Base-by-base conservation (phyloP, 805 yeast species). In the Candida berthetii region DNA sequence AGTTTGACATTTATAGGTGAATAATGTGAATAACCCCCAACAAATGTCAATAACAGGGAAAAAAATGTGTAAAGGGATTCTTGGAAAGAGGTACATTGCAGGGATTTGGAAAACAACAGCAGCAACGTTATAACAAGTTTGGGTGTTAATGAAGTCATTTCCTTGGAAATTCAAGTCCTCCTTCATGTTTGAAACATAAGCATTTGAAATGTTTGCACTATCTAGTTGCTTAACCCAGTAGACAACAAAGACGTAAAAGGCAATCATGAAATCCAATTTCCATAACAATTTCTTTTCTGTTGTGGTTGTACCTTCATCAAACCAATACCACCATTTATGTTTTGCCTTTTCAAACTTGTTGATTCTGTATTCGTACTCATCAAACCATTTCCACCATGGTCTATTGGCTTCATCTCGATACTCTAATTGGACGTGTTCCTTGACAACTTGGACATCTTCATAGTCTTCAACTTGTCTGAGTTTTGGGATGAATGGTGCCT, bases 221-320 rank as follows among this genome's bases (percentile, higher is more conserved):
- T 82, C 87, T 42, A 82, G 59, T 47, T 72, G 73, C 53, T 81
- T 81, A 42, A 80, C 75, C 84, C 84, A 82, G 57, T 80, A 81
- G 3, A 78, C 78, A 44, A 78, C 57, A 57, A 78, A 74, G 1
- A 82, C 68, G 47, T 77, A 76, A 39, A 70, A 65, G 4, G 79
- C 66, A 39, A 81, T 55, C 34, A 76, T 54, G n/a, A 75, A 47
- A 48, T 79, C 85, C 20, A 78, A 53, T 49, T 79, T 79, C 39
- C 64, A 42, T 25, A 75, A 49, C 37, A 75, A 55, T 39, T 60
- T 60, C 42, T 68, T 68, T 37, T 61, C 66, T 1, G 60, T 72
- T 44, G 66, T 58, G 1, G 82, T 62, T 32, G 72, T 74, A 39
- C 62, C 66, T 18, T 68, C 70, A 37, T 68, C 67, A 47, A 69